phyloP scores from a whole-genome alignment of 139 green algal genomes.

The Desmodesmus armatus region DNA sequence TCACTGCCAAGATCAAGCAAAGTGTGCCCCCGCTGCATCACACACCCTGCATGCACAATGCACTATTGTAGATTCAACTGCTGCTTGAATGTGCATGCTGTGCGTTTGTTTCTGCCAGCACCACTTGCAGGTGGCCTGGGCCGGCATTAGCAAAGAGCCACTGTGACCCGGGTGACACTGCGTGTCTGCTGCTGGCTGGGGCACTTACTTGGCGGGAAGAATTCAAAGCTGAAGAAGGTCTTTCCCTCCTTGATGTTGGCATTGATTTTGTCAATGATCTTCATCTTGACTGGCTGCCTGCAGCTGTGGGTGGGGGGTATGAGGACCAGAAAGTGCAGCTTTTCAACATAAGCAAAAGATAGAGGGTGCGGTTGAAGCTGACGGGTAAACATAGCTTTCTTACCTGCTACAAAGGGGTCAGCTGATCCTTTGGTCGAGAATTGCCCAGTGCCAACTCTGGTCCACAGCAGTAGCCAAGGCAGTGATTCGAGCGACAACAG shows the following conservation, averaged over 20 bases:
- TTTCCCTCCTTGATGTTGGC: constrained; percentile 72
- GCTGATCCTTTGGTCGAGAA: background rate
- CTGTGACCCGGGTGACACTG: too few species aligned
- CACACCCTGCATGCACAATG: background rate
- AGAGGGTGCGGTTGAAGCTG: too few species aligned
- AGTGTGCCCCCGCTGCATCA: too few species aligned
- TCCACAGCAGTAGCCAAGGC: background rate
- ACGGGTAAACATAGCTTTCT: background rate
- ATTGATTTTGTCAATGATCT: constrained; percentile 95
- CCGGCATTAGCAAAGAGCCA: too few species aligned
- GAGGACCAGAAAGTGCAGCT: background rate
- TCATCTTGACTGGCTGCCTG: constrained; percentile 62
- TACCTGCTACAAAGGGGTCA: background rate
- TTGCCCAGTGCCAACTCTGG: background rate
- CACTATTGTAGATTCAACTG: background rate
- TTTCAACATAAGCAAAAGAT: background rate
- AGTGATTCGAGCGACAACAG: too few species aligned
- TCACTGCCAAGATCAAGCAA: too few species aligned
- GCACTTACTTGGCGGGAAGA: constrained; percentile 90
- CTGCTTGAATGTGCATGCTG: background rate
- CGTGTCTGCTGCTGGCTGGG: background rate
- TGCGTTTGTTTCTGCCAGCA: too few species aligned
- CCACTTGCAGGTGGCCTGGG: too few species aligned
- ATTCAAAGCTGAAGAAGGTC: constrained; percentile 97
- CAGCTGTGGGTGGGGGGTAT: background rate